Base-by-base conservation (phyloP, 2,329 filamentous ascomycete genomes). In the Chaetomiaceae sp. region DNA sequence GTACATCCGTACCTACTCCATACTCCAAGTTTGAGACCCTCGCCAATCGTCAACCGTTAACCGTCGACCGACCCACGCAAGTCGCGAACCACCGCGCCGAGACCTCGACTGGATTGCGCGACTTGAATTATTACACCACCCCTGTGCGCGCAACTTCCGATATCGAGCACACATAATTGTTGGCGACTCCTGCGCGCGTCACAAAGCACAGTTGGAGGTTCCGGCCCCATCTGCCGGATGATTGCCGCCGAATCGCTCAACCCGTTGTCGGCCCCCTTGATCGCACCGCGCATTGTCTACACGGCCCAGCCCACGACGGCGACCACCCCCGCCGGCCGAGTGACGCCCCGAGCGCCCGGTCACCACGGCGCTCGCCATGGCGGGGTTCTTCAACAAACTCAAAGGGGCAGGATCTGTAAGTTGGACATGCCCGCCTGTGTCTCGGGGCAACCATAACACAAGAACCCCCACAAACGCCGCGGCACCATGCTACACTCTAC, bases 361-460 rank as follows among this genome's bases (percentile, higher is more conserved):
- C 48, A 47, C 23, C 44, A 51, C 58, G 50, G 54, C 52, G 46
- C 49, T 48, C 55, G 52, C 50, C 58, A 83, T 83, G 78, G 71
- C 78, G 55, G 73, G 76, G 55, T 77, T 83, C 60, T 75, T 83
- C 56, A 79, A 73, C 60, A 83, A 79, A 66, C 74, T 82, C 63
- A 81, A 81, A 68, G 70, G 71, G 60, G 70, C 73, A 58, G 69
- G 73, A 65, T 72, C 71, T 64, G 79, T 83, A 70, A 68, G 79
- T 76, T 57, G 41, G 43, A 34, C 31, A 12, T 35, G 5, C 35
- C 33, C 17, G n/a, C n/a, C 38, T 23, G 37, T 39, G 16, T 46
- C 39, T 23, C 31, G 39, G 46, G 13, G 41, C 25, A 46, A 31
- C 31, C 21, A 30, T 23, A 13, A 42, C 25, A 23, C 35, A 16